phyloP scores from a whole-genome alignment of 176 grass and related monocot genomes.

The Oryza longistaminata region DNA sequence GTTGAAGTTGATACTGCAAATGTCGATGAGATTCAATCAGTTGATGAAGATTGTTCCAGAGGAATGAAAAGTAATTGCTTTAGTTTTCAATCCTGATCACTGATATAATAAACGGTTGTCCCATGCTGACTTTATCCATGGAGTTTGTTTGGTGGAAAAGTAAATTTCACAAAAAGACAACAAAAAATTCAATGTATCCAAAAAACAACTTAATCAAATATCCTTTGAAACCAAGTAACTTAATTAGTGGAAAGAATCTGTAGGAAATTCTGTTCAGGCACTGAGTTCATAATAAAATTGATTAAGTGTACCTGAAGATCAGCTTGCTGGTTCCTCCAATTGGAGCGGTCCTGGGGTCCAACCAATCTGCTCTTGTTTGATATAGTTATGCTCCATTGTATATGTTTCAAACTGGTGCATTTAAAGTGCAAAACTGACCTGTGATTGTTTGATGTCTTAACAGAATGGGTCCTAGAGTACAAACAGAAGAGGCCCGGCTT shows the following conservation, averaged over 20 bases:
- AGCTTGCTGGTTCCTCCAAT: neutral
- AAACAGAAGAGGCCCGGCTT: constrained; percentile 66
- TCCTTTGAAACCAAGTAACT: neutral
- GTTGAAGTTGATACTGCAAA: constrained; percentile 46
- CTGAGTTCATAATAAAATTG: neutral
- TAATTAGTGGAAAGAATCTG: constrained; percentile 14
- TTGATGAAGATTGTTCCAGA: constrained; percentile 79
- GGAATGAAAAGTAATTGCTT: constrained; percentile 86
- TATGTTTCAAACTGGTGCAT: constrained; percentile 18
- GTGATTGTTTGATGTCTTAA: constrained; percentile 10
- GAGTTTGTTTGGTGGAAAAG: constrained; percentile 16
- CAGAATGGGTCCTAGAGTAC: constrained; percentile 92
- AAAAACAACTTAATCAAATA: neutral
- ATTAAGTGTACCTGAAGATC: neutral
- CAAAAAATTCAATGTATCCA: neutral
- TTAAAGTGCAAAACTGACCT: constrained; percentile 27
- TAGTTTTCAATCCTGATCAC: constrained; percentile 7
- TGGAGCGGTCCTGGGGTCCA: neutral
- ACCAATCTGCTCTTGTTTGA: constrained; percentile 4
- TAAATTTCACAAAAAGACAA: neutral
- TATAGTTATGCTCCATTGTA: constrained; percentile 3
- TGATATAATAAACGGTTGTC: neutral
- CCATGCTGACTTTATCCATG: neutral
- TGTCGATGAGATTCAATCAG: constrained; percentile 55
- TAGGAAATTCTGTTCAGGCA: neutral